These are phyloP conservation scores for Macadamia integrifolia DNA, from an alignment of 164 flowering plant species.

Conservation along the genomic window DNA sequence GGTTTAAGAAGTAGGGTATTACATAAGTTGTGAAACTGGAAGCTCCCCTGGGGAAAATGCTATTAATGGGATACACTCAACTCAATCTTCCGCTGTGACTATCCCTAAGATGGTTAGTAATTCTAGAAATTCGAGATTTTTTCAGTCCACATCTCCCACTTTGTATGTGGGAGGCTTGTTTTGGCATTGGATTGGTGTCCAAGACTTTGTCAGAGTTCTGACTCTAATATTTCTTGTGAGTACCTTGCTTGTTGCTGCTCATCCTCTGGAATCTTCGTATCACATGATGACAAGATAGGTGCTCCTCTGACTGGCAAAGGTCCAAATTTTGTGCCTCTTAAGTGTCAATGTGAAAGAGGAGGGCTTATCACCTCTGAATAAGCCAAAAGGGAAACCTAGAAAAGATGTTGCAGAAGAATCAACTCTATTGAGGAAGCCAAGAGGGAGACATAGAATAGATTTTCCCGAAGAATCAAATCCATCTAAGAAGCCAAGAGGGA, in stretches of 20 bases:
- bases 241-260: slow-evolving; percentile 91
- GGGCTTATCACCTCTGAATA: slow-evolving; percentile 14
- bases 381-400: slow-evolving; percentile 5
- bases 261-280: slow-evolving; percentile 90
- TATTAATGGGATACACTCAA: slow-evolving; percentile 31
- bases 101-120: slow-evolving; percentile 51
- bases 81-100: slow-evolving; percentile 73
- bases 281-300: slow-evolving; percentile 57
- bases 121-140: no score
- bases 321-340: slow-evolving; percentile 84
- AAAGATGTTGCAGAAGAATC: background rate
- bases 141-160: slow-evolving; percentile 24
- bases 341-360: slow-evolving; percentile 32
- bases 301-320: slow-evolving; percentile 78
- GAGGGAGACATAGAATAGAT: slow-evolving; percentile 59
- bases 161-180: slow-evolving; percentile 83
- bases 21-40: slow-evolving; percentile 37
- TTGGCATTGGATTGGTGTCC: slow-evolving; percentile 99
- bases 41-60: slow-evolving; percentile 24
- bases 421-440: slow-evolving; percentile 34
- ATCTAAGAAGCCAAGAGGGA: slow-evolving; percentile 52
- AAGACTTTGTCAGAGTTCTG: slow-evolving; percentile 32
- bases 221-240: slow-evolving; percentile 47
- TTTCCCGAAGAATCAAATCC: slow-evolving; percentile 6
- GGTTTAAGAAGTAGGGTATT: no score